Conservation (phyloP, 305 asterid genomes). For the Solanum hybrid region DNA sequence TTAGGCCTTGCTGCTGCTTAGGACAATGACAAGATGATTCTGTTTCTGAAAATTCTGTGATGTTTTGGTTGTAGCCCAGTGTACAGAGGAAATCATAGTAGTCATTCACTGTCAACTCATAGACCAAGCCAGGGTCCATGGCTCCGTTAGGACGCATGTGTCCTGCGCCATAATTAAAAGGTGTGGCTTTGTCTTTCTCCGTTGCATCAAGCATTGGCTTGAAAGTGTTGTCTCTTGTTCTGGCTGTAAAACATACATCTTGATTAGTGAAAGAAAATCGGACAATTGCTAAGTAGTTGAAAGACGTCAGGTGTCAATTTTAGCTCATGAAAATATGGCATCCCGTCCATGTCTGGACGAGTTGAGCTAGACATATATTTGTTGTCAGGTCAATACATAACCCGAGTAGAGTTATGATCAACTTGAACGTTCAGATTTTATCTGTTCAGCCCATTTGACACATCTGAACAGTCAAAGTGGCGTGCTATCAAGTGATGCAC, state of each 20-base stretch:
- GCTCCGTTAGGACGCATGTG: constrained; percentile 61
- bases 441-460: neutral
- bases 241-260: constrained; percentile 17
- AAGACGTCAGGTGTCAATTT: neutral
- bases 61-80: constrained; percentile 36
- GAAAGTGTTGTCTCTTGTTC: constrained; percentile 41
- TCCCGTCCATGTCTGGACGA: neutral
- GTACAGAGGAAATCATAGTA: constrained; percentile 57
- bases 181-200: constrained; percentile 17
- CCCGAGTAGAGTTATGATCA: neutral
- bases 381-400: neutral
- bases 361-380: neutral
- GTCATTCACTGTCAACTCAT: constrained; percentile 42
- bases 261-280: neutral
- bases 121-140: constrained; percentile 64
- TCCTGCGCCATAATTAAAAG: constrained; percentile 49
- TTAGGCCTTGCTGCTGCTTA: neutral
- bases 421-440: neutral
- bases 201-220: constrained; percentile 19
- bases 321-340: neutral
- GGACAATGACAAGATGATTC: constrained; percentile 29
- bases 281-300: neutral
- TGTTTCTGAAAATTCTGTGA: constrained; percentile 14
- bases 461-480: neutral
- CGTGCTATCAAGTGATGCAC: neutral